These are phyloP conservation scores for Rhynchosporium agropyri DNA, from an alignment of 2,329 filamentous ascomycete species.

Conservation along the genomic window DNA sequence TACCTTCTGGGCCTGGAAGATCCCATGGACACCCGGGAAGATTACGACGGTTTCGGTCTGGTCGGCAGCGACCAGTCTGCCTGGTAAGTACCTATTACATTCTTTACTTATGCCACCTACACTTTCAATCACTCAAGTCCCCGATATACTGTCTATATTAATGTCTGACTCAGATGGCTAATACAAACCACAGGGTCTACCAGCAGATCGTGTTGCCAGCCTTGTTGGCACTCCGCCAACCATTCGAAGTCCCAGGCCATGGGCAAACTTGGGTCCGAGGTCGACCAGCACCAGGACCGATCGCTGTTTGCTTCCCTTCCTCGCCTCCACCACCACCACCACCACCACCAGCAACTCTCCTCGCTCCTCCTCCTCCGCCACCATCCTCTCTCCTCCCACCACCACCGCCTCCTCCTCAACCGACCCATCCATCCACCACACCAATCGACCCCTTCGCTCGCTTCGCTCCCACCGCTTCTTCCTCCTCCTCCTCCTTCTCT, in stretches of 20 bases:
- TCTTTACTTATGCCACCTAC: too few relatives aligned
- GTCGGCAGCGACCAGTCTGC: too few relatives aligned
- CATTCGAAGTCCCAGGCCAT: not conserved
- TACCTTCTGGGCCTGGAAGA: too few relatives aligned
- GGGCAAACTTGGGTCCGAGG: not conserved
- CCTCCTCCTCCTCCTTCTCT: too few relatives aligned
- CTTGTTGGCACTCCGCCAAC: not conserved
- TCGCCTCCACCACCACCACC: not conserved
- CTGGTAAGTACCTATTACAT: too few relatives aligned
- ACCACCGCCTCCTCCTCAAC: not conserved
- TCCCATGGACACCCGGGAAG: too few relatives aligned
- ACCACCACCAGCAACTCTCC: constrained; percentile 2
- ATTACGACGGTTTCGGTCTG: too few relatives aligned
- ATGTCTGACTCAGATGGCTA: not conserved
- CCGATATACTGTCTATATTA: not conserved
- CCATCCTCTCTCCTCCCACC: not conserved
- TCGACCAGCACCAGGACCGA: not conserved
- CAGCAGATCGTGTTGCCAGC: not conserved
- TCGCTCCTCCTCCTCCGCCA: not conserved
- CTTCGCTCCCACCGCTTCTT: too few relatives aligned
- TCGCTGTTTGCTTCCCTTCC: not conserved
- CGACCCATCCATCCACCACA: not conserved
- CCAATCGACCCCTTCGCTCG: too few relatives aligned
- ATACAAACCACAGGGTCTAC: not conserved
- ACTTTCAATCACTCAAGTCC: too few relatives aligned